These are phyloP conservation scores for Grammothele lineata DNA, from an alignment of 768 basidiomycete species.

Conservation along the genomic window DNA sequence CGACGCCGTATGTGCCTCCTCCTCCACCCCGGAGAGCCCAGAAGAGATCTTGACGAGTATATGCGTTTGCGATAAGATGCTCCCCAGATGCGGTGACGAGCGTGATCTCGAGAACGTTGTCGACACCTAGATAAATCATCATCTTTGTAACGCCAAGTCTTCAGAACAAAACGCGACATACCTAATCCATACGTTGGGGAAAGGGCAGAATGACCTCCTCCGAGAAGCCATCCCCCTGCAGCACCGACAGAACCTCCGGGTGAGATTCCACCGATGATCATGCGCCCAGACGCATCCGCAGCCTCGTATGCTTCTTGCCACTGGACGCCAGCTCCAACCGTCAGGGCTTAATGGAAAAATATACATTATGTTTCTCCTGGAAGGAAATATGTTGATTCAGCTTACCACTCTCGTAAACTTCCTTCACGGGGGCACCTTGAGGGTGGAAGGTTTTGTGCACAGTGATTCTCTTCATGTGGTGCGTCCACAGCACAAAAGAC, in stretches of 20 bases:
- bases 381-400: too few species aligned
- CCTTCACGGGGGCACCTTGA: constrained; percentile 22
- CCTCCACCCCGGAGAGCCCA: constrained; percentile 47
- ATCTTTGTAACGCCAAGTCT: too few species aligned
- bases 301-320: constrained; percentile 4
- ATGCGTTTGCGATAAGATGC: constrained; percentile 38
- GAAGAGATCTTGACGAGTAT: constrained; percentile 47
- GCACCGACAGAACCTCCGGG: constrained; percentile 38
- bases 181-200: constrained; percentile 27
- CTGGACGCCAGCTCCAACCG: constrained; percentile 28
- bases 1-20: constrained; percentile 33
- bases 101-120: constrained; percentile 36
- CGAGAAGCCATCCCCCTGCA: constrained; percentile 40
- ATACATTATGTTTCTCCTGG: background rate
- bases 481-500: constrained; percentile 36
- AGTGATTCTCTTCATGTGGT: constrained; percentile 35
- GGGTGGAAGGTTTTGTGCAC: constrained; percentile 30
- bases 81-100: constrained; percentile 50
- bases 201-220: constrained; percentile 28
- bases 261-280: background rate
- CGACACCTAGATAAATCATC: constrained; percentile 16
- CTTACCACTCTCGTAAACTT: constrained; percentile 7
- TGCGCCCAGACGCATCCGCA: background rate
- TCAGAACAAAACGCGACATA: constrained; percentile 1
- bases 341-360: constrained; percentile 25